Evolutionary conservation across 371 early-diverging fungal species (phyloP).

Genomic region (Gilbertella persicaria): DNA sequence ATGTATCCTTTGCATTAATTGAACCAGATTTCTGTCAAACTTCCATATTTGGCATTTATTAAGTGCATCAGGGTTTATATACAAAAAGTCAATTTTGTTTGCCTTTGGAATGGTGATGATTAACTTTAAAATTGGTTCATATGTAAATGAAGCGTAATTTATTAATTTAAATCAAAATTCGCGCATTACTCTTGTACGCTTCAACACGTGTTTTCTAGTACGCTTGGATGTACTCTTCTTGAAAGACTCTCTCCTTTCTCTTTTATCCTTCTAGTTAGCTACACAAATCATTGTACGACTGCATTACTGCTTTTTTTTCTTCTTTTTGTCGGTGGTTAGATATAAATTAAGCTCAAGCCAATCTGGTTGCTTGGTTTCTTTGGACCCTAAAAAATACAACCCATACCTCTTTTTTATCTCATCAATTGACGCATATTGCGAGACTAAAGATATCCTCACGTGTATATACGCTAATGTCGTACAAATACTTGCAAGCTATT

Average conservation of each 20-base stretch:
- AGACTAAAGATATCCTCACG: constrained; percentile 9
- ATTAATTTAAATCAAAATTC: neutral
- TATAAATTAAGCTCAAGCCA: constrained; percentile 4
- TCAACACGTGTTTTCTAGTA: neutral
- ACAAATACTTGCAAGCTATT: constrained; percentile 8
- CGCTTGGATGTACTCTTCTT: neutral
- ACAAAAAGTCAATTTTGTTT: neutral
- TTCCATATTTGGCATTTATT: neutral
- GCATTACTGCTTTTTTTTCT: no score
- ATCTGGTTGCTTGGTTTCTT: neutral
- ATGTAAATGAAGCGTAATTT: neutral
- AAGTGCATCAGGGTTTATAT: neutral
- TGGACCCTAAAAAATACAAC: neutral
- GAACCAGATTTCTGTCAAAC: neutral
- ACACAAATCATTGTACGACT: no score
- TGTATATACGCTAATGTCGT: constrained; percentile 12
- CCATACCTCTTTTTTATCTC: constrained; percentile 8
- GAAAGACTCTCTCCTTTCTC: neutral
- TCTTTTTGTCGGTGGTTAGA: no score
- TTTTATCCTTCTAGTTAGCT: neutral
- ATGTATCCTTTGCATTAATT: neutral
- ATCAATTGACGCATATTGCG: constrained; percentile 1
- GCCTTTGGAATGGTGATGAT: neutral
- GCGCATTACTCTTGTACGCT: neutral
- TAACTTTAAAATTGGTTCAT: neutral